Evolutionary conservation across 257 asterid genomes (phyloP), one percentile per base, ranked within the genome.

Genomic region (Cruciata laevipes): DNA sequence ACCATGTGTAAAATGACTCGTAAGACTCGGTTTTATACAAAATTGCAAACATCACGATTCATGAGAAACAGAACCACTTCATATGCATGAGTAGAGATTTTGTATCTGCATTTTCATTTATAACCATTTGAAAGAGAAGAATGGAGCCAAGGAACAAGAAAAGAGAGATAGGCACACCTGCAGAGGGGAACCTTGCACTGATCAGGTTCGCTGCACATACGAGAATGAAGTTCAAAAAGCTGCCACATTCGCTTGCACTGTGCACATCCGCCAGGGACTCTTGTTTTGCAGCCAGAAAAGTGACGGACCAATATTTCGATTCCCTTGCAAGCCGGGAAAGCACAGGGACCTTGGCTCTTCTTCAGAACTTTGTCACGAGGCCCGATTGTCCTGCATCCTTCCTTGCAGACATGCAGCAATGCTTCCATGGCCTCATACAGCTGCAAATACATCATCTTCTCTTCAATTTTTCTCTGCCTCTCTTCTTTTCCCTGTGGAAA

Each of bases 171-270:
- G 5, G 47, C 85, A 57, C 74, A 92, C 98, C 93, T 85, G 71
- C 98, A 93, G 79, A 93, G 95, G 27, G 98, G 98, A 73, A 93
- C 96, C 72, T 81, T 83, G 90, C 98, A 93, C 71, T 58, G 59
- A 14, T 90, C 94, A 0, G 97, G 96, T 38, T 89, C 87, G 55
- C 66, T 76, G 77, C 98, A 93, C 82, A 85, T 86, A 35, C 88
- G 81, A 7, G 98, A 89, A 59, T 93, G 98, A 13, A 93, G 85
- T 73, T 88, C 93, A 5, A 93, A 87, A 55, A 93, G 89, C 77
- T 93, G 98, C 98, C 98, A 93, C 91, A 89, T 88, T 56, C 97
- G 83, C 83, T 87, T 89, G 44, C 98, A 93, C 11, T 83, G 98
- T 7, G 77, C 77, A 60, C 98, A 93, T 61, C 98, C 96, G 1